Evolutionary conservation across 148 eudicot genomes (phyloP).

Genomic region (Persicaria maculosa): DNA sequence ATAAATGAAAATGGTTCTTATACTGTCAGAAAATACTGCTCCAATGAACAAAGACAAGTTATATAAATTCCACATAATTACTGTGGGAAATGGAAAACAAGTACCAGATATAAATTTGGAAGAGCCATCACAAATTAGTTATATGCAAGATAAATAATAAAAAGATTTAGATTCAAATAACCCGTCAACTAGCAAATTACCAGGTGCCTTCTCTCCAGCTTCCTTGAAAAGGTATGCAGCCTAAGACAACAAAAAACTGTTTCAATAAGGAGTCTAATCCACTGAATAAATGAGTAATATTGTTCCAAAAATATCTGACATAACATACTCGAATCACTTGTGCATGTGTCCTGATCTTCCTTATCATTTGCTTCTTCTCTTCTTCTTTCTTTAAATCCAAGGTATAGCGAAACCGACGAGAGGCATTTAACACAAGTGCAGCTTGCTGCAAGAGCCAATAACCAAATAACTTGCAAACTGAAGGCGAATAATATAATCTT

Average conservation of each 20-base stretch:
- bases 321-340: conserved; percentile 75
- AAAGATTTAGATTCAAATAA: background rate
- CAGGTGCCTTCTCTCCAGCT: conserved; percentile 49
- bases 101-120: background rate
- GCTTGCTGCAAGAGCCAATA: conserved; percentile 62
- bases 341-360: conserved; percentile 86
- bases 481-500: background rate
- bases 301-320: background rate
- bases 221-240: conserved; percentile 76
- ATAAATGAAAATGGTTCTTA: background rate
- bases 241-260: conserved; percentile 24
- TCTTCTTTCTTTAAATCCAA: conserved; percentile 91
- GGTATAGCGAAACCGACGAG: conserved; percentile 90
- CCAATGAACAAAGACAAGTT: background rate
- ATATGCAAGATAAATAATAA: background rate
- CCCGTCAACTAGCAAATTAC: conserved; percentile 22
- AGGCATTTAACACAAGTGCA: conserved; percentile 93
- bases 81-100: background rate
- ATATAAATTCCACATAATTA: no score
- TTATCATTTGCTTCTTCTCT: conserved; percentile 61
- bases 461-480: conserved; percentile 12
- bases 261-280: background rate
- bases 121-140: background rate
- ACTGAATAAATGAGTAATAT: background rate
- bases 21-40: background rate